phyloP scores from a whole-genome alignment of 306 rosid genomes.

The Malus domestica region ASM211411v1 NC_041803.1:36396501-36397000 shows the following conservation, averaged over 20 bases:
- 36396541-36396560: background rate
- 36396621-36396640: background rate
- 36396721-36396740: background rate
- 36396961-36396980: background rate
- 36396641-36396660: background rate
- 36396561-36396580: background rate
- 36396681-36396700: background rate
- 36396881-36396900: conserved; percentile 5
- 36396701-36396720: background rate
- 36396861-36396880: background rate
- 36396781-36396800: background rate
- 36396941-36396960: background rate
- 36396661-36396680: background rate
- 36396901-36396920: conserved; percentile 9
- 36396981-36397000: conserved; percentile 15
- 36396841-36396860: background rate
- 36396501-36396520: background rate
- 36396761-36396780: background rate
- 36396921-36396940: conserved; percentile 5
- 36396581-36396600: background rate
- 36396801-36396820: background rate
- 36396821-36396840: background rate
- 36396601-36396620: background rate
- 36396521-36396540: background rate
- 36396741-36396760: background rate